Evolutionary conservation across 352 stramenopile species (phyloP).

Genomic region (Phytophthora podocarpi): DNA sequence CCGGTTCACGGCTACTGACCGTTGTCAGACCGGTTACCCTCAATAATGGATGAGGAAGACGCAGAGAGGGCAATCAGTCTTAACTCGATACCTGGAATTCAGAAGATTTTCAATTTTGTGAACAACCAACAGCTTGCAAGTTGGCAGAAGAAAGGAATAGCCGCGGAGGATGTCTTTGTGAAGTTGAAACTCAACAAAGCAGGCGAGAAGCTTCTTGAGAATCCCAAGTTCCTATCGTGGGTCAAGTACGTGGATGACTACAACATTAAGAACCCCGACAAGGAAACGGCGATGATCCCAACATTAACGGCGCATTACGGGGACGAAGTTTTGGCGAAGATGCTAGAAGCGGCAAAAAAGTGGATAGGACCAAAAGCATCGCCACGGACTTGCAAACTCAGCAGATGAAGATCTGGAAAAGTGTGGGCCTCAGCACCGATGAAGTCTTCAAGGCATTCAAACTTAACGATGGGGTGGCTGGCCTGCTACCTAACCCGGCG

Average conservation of each 20-base stretch:
- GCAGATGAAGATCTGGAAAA: neutral
- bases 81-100: neutral
- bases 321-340: neutral
- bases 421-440: neutral
- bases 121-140: neutral
- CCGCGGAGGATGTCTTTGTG: neutral
- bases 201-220: neutral
- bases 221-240: neutral
- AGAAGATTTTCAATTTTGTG: neutral
- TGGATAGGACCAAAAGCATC: neutral
- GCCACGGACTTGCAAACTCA: slow-evolving; percentile 3
- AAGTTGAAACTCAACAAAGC: slow-evolving; percentile 4
- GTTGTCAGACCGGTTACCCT: no score
- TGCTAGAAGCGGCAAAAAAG: slow-evolving; percentile 3
- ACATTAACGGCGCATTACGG: neutral
- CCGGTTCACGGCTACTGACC: no score
- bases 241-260: slow-evolving; percentile 6
- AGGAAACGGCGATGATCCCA: neutral
- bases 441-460: slow-evolving; percentile 3
- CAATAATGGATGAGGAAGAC: no score
- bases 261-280: neutral
- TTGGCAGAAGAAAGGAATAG: neutral
- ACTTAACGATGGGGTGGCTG: neutral
- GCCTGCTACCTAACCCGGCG: neutral
- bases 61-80: neutral